Percentiles rank a stretch among this genome's conserved stretches.
These are phyloP conservation scores for Calonectria fujianensis DNA, from an alignment of 2,329 filamentous ascomycete species.

Conservation along the genomic window DNA sequence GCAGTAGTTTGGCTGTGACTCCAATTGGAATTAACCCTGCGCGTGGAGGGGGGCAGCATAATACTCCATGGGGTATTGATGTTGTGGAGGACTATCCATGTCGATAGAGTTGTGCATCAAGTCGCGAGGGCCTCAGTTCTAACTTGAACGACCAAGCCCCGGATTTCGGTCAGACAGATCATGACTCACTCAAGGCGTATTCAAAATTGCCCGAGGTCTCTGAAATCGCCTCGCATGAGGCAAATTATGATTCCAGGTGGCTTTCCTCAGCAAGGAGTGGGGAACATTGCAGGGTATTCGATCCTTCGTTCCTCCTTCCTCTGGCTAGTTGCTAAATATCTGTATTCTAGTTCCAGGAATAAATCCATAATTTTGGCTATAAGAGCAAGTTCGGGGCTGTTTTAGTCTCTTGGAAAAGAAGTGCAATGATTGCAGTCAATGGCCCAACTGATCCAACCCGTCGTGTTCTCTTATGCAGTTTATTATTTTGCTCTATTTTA, in stretches of 20 bases:
- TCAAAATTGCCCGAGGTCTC: not conserved
- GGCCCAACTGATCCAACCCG: too few species aligned
- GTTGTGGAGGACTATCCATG: not conserved
- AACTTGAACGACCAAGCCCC: not conserved
- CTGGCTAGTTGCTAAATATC: too few species aligned
- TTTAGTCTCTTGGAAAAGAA: too few species aligned
- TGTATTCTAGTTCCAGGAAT: too few species aligned
- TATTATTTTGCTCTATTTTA: too few species aligned
- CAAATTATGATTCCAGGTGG: not conserved
- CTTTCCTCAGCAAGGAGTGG: not conserved
- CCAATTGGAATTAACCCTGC: not conserved
- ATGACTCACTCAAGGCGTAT: not conserved
- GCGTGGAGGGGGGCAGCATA: not conserved
- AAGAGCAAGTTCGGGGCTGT: too few species aligned
- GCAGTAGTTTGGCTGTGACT: not conserved
- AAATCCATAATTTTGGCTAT: too few species aligned
- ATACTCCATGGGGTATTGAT: not conserved
- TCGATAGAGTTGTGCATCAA: not conserved
- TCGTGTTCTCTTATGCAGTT: too few species aligned
- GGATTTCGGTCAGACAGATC: not conserved
- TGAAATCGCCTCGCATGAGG: not conserved
- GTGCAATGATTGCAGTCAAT: too few species aligned
- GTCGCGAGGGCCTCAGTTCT: not conserved
- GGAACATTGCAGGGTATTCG: not conserved
- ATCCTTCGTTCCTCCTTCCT: not conserved